Base-by-base conservation (phyloP, 352 stramenopile genomes). In the Pythium rishiriense region DNA sequence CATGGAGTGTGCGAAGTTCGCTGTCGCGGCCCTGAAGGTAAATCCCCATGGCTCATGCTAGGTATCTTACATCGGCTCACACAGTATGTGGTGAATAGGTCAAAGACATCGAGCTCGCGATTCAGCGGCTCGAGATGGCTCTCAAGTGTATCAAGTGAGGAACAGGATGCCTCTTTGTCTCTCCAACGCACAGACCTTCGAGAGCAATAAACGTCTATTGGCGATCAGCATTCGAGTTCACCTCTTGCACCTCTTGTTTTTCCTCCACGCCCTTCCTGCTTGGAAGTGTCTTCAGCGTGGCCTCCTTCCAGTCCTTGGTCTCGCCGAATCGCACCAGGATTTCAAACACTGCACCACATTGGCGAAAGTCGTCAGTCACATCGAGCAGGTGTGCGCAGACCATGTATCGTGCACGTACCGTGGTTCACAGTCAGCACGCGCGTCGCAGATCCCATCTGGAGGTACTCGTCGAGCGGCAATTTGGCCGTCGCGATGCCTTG, bases 401-500 rank as follows among this genome's bases (percentile, higher is more conserved):
- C n/a, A n/a, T n/a, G n/a, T n/a, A 41, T 12, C 17, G 14, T 24
- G n/a, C 8, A 70, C 71, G 39, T 45, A 96, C 87, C 87, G 70
- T 96, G 87, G 61, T 96, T 96, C 33, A 96, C 87, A n/a, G 87
- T 96, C 51, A 96, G 53, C 28, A 96, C 87, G 29, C 87, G 84
- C 11, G 87, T 94, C 17, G 75, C 56, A 25, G 76, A 72, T 33
- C 80, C 78, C 76, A 96, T 90, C 57, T 91, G 74, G 28, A 95
- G 66, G 39, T 85, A 76, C 55, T 95, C 75, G 52, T 94, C 78
- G n/a, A 98, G 83, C 3, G 95, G 94, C 17, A 98, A 73, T 62
- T 95, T 97, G 28, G 90, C 95, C 10, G 93, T 98, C 49, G 79
- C 74, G 67, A 98, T 94, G n/a, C 83, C 88, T 35, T 98, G 83